A percentile compares a stretch with the other conserved stretches of the same genome.
phyloP scores from a whole-genome alignment of 192 early-diverging fungal species.

The Dimargaris xerosporica region DNA sequence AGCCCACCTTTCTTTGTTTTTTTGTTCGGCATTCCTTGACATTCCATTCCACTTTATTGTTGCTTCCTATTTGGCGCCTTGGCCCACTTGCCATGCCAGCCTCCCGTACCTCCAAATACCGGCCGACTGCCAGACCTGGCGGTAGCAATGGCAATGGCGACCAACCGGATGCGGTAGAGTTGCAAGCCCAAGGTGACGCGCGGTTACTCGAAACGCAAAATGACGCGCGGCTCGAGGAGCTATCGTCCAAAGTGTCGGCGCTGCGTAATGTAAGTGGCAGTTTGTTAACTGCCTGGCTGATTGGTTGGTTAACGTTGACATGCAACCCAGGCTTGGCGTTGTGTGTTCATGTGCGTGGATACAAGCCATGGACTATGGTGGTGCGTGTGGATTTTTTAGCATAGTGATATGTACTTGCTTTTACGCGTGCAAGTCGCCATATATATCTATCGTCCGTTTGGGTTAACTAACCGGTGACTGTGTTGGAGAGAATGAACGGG shows the following conservation, averaged over 20 bases:
- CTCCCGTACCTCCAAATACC: not conserved
- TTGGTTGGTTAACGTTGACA: too few relatives aligned
- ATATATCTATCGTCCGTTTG: not conserved
- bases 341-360: too few relatives aligned
- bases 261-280: not conserved
- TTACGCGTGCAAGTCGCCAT: not conserved
- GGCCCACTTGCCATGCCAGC: not conserved
- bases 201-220: constrained; percentile 4
- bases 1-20: not conserved
- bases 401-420: not conserved
- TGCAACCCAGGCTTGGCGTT: too few relatives aligned
- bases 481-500: not conserved
- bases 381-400: not conserved
- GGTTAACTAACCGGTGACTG: not conserved
- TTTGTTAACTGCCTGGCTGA: not conserved
- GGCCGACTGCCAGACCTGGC: not conserved
- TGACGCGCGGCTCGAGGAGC: not conserved
- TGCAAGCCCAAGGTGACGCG: not conserved
- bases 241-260: constrained; percentile 7
- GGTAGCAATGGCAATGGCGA: not conserved
- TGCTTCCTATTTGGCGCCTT: not conserved
- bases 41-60: not conserved
- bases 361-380: not conserved
- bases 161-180: not conserved
- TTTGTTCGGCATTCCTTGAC: not conserved